phyloP scores from a whole-genome alignment of 352 stramenopile genomes.

The Phytophthora ramorum region DNA sequence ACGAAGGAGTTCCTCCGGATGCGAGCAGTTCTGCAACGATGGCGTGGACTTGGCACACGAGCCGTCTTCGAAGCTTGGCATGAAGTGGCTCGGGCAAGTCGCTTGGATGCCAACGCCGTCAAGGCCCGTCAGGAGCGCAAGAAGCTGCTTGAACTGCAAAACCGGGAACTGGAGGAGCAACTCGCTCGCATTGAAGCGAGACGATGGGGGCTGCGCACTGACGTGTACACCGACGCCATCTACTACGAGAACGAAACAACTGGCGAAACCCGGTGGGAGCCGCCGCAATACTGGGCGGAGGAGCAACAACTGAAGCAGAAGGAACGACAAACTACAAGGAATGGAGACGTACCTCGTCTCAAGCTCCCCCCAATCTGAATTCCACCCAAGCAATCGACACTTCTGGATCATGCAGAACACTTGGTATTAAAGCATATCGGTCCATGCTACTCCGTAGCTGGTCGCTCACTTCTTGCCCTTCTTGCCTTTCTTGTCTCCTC shows the following conservation, averaged over 20 bases:
- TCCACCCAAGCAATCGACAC: background rate
- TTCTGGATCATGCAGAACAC: conserved; percentile 14
- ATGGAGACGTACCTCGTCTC: conserved; percentile 23
- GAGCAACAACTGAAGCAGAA: conserved; percentile 40
- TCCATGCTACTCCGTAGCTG: background rate
- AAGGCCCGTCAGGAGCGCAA: conserved; percentile 41
- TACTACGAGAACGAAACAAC: conserved; percentile 70
- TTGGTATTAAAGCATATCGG: conserved; percentile 29
- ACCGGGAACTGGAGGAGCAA: conserved; percentile 56
- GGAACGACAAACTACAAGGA: conserved; percentile 10
- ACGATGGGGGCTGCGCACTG: conserved; percentile 57
- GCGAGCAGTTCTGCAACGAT: conserved; percentile 58
- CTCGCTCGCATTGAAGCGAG: conserved; percentile 51
- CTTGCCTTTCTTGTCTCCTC: conserved; percentile 73
- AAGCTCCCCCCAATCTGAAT: conserved; percentile 36
- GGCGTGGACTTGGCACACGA: conserved; percentile 59
- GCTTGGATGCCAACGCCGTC: conserved; percentile 38
- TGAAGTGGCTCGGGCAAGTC: conserved; percentile 49
- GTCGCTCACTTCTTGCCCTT: conserved; percentile 49
- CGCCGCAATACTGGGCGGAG: conserved; percentile 65
- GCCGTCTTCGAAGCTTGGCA: conserved; percentile 71
- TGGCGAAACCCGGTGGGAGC: conserved; percentile 54
- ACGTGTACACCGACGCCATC: conserved; percentile 73
- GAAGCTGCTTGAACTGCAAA: conserved; percentile 61
- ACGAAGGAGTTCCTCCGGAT: conserved; percentile 71